Evolutionary conservation across 805 yeast species (phyloP).

Genomic region (Metschnikowia baotianmanensis): DNA sequence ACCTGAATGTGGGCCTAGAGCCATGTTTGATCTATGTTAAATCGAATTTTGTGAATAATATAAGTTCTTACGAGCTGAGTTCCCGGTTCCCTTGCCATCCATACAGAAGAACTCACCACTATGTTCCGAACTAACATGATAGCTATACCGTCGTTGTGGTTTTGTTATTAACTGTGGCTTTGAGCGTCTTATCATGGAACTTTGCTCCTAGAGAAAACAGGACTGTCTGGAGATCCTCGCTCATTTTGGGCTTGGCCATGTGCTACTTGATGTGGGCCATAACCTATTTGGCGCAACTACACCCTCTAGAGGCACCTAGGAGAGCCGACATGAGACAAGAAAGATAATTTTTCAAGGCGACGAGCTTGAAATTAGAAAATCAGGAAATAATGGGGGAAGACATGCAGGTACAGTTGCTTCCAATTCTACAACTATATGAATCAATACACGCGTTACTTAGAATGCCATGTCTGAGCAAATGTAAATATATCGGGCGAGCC

Average conservation of each 20-base stretch:
- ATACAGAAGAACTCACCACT: background rate
- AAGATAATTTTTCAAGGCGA: conserved; percentile 7
- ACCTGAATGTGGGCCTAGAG: background rate
- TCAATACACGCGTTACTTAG: too few relatives aligned
- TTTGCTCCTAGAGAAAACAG: conserved; percentile 78
- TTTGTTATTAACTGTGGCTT: conserved; percentile 53
- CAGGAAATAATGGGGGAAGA: background rate
- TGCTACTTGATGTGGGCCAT: conserved; percentile 90
- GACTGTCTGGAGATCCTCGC: conserved; percentile 46
- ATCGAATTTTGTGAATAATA: too few relatives aligned
- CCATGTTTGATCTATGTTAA: too few relatives aligned
- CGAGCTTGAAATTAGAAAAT: background rate
- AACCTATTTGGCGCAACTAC: conserved; percentile 82
- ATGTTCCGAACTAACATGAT: conserved; percentile 5
- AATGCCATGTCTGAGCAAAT: too few relatives aligned
- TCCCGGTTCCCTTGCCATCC: too few relatives aligned
- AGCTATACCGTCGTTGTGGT: conserved; percentile 73
- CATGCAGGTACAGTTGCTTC: conserved; percentile 10
- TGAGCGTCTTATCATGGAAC: conserved; percentile 73
- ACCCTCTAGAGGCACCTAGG: conserved; percentile 88
- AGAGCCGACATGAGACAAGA: conserved; percentile 90
- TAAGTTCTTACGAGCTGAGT: too few relatives aligned
- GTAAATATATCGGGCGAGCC: too few relatives aligned
- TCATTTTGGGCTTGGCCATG: conserved; percentile 67
- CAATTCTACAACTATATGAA: background rate